Conservation (phyloP, 225 moss, liverwort and hornwort species). For the Climacium dendroides region DNA sequence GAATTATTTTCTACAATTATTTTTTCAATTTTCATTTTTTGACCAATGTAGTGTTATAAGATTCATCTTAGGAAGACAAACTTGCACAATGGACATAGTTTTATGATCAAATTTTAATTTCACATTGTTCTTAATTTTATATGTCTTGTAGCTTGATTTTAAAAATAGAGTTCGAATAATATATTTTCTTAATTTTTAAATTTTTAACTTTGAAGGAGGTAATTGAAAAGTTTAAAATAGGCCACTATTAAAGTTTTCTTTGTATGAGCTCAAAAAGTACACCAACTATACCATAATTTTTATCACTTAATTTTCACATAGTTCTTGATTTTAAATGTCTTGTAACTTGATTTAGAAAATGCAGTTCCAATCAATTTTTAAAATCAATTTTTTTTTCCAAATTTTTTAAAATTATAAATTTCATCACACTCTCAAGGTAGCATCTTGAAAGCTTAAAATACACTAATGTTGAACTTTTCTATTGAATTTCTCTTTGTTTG, state of each 20-base stretch:
- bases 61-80: background rate
- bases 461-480: background rate
- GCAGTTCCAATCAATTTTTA: background rate
- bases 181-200: too few relatives aligned
- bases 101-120: background rate
- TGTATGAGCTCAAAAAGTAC: too few relatives aligned
- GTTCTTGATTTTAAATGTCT: background rate
- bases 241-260: too few relatives aligned
- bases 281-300: too few relatives aligned
- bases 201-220: too few relatives aligned
- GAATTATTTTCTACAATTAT: background rate
- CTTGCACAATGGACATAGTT: fast-evolving
- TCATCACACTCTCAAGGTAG: background rate
- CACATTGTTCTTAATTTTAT: background rate
- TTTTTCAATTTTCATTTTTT: background rate
- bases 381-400: background rate
- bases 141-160: background rate
- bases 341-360: background rate
- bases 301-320: background rate
- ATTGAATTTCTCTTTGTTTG: background rate
- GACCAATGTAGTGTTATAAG: fast-evolving
- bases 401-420: background rate
- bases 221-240: too few relatives aligned
- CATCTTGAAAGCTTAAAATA: background rate
- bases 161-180: too few relatives aligned